These are phyloP conservation scores for Capronia americana DNA, from an alignment of 2,329 filamentous ascomycete genomes.

Conservation along the genomic window DNA sequence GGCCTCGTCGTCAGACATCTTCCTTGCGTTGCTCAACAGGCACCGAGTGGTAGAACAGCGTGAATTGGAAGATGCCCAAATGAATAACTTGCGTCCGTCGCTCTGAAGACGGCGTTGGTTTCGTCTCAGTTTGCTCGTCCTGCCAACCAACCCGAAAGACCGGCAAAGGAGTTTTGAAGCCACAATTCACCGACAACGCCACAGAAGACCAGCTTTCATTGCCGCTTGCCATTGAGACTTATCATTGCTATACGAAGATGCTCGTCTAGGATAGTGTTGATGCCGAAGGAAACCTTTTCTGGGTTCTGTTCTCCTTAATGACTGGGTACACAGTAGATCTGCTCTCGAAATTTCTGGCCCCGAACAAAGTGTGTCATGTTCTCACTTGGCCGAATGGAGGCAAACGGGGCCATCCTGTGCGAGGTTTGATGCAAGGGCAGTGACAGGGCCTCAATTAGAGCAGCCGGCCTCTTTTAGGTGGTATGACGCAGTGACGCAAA, in stretches of 20 bases:
- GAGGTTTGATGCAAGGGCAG: slow-evolving; percentile 8
- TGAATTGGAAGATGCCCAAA: slow-evolving; percentile 4
- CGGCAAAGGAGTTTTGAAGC: background rate
- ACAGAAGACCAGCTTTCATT: slow-evolving; percentile 15
- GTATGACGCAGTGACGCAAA: slow-evolving; percentile 16
- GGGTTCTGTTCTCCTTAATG: background rate
- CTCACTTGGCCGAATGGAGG: slow-evolving; percentile 10
- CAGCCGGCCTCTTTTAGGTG: background rate
- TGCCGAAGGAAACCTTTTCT: background rate
- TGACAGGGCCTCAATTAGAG: background rate
- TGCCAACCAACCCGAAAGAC: slow-evolving; percentile 1
- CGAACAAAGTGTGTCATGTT: slow-evolving; percentile 4
- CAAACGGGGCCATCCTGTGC: background rate
- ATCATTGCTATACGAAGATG: slow-evolving; percentile 9
- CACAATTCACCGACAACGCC: slow-evolving; percentile 18
- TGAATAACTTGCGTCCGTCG: background rate
- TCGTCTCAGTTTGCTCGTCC: background rate
- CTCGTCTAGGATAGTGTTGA: background rate
- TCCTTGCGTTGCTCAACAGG: slow-evolving; percentile 33
- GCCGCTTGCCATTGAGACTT: slow-evolving; percentile 11
- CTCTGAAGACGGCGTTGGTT: background rate
- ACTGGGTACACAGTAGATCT: background rate
- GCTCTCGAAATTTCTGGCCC: background rate
- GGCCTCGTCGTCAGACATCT: slow-evolving; percentile 89
- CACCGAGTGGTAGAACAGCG: background rate